These are phyloP conservation scores for Sugiyamaella americana DNA, from an alignment of 805 yeast species.

Conservation along the genomic window DNA sequence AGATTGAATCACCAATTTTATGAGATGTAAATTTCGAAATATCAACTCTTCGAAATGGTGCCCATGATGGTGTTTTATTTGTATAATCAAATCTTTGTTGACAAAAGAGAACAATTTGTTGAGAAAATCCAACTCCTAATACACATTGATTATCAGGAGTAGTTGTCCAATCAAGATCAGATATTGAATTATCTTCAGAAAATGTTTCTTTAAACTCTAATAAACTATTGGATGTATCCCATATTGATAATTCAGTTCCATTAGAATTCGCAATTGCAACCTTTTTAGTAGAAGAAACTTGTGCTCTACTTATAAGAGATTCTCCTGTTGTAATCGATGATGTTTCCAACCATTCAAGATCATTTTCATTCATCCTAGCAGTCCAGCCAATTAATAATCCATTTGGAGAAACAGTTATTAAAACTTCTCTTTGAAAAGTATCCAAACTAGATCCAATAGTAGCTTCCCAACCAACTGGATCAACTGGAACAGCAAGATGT, in stretches of 20 bases:
- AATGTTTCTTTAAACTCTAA: slow-evolving; percentile 52
- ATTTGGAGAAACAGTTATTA: slow-evolving; percentile 50
- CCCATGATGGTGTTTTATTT: slow-evolving; percentile 68
- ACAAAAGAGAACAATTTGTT: slow-evolving; percentile 59
- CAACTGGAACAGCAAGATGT: slow-evolving; percentile 50
- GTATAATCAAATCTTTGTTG: slow-evolving; percentile 88
- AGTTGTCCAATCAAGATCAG: slow-evolving; percentile 86
- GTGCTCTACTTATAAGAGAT: slow-evolving; percentile 44
- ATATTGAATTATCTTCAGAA: slow-evolving; percentile 35
- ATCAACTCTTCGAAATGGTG: slow-evolving; percentile 66
- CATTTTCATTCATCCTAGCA: slow-evolving; percentile 30
- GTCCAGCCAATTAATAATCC: slow-evolving; percentile 49
- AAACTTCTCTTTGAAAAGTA: slow-evolving; percentile 38
- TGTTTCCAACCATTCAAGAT: slow-evolving; percentile 48
- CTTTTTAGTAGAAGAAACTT: slow-evolving; percentile 72
- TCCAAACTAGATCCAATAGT: slow-evolving; percentile 32
- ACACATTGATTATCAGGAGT: slow-evolving; percentile 61
- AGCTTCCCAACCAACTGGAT: slow-evolving; percentile 56
- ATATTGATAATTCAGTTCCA: slow-evolving; percentile 53
- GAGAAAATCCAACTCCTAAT: slow-evolving; percentile 69
- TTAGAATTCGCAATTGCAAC: slow-evolving; percentile 63
- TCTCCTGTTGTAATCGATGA: slow-evolving; percentile 52
- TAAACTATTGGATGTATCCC: slow-evolving; percentile 68
- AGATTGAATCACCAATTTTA: slow-evolving; percentile 78
- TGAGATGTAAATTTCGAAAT: slow-evolving; percentile 69